Percentiles rank a stretch among this genome's conserved stretches.
Evolutionary conservation across 768 basidiomycete species (phyloP).

Genomic region (Lactarius tabidus): DNA sequence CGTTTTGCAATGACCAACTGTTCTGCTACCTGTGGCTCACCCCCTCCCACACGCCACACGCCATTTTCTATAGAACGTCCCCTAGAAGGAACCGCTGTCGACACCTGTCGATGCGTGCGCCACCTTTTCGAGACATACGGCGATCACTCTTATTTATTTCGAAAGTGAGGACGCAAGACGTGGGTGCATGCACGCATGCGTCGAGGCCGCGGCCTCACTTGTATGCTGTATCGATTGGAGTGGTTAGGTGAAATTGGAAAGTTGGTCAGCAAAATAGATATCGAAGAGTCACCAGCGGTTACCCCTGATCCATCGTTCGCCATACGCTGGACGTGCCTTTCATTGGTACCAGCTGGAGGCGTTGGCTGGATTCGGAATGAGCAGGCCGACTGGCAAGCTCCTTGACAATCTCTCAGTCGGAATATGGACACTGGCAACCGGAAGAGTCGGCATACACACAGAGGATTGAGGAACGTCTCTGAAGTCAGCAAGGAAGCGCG

Average conservation of each 20-base stretch:
- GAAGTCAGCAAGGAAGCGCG: neutral
- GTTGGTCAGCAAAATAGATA: neutral
- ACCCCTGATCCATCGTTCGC: neutral
- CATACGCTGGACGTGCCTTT: neutral
- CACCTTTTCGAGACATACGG: neutral
- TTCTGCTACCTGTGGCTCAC: neutral
- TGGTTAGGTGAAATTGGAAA: neutral
- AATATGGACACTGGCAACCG: neutral
- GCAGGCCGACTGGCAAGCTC: neutral
- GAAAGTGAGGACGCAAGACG: neutral
- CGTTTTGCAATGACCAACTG: too few species aligned
- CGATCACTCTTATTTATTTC: neutral
- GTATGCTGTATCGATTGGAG: neutral
- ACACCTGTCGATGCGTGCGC: neutral
- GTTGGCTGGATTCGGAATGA: neutral
- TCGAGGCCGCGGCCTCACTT: neutral
- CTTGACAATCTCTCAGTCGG: neutral
- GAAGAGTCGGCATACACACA: neutral
- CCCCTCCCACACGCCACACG: neutral
- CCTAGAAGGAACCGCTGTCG: neutral
- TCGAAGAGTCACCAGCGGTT: neutral
- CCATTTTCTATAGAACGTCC: too few species aligned
- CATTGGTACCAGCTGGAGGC: neutral
- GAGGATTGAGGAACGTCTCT: neutral
- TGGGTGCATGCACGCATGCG: neutral